Evolutionary conservation across 2,329 filamentous ascomycete genomes (phyloP).

Genomic region (Clathrospora elynae): DNA sequence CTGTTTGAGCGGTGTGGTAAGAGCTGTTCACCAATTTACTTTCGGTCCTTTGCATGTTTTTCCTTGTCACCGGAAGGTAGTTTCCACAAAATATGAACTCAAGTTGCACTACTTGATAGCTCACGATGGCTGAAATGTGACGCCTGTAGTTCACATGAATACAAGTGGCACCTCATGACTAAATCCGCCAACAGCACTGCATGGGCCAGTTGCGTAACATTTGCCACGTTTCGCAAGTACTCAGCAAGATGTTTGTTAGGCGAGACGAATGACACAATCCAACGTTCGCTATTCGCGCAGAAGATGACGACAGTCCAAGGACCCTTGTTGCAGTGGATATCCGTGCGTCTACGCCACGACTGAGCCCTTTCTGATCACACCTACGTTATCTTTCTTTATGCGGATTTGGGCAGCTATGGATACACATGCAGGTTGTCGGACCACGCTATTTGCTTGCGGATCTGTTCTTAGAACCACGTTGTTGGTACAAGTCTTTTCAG

Average conservation of each 20-base stretch:
- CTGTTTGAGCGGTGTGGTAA: slow-evolving; percentile 30
- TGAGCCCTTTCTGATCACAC: slow-evolving; percentile 4
- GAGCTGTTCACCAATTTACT: slow-evolving; percentile 23
- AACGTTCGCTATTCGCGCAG: slow-evolving; percentile 33
- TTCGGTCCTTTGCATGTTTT: slow-evolving; percentile 27
- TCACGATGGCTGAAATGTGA: slow-evolving; percentile 18
- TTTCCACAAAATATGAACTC: slow-evolving; percentile 4
- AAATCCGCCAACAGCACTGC: slow-evolving; percentile 13
- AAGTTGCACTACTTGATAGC: slow-evolving; percentile 6
- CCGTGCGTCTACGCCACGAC: slow-evolving; percentile 22
- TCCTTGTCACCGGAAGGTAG: slow-evolving; percentile 21
- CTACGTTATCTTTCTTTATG: slow-evolving; percentile 6
- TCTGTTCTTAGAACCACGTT: slow-evolving; percentile 21
- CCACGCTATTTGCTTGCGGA: slow-evolving; percentile 4
- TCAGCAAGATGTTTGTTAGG: slow-evolving; percentile 17
- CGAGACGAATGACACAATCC: slow-evolving; percentile 34
- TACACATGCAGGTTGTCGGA: slow-evolving; percentile 16
- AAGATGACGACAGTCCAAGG: slow-evolving; percentile 36
- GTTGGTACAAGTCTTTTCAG: slow-evolving; percentile 13
- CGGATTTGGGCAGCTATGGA: slow-evolving; percentile 6
- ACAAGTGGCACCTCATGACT: slow-evolving; percentile 23
- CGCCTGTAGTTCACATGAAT: slow-evolving; percentile 12
- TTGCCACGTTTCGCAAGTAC: slow-evolving; percentile 27
- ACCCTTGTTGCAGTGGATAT: slow-evolving; percentile 31
- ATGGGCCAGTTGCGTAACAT: slow-evolving; percentile 21